Evolutionary conservation across 345 rosid species (phyloP).

Genomic region (Eucalyptus curtisii): DNA sequence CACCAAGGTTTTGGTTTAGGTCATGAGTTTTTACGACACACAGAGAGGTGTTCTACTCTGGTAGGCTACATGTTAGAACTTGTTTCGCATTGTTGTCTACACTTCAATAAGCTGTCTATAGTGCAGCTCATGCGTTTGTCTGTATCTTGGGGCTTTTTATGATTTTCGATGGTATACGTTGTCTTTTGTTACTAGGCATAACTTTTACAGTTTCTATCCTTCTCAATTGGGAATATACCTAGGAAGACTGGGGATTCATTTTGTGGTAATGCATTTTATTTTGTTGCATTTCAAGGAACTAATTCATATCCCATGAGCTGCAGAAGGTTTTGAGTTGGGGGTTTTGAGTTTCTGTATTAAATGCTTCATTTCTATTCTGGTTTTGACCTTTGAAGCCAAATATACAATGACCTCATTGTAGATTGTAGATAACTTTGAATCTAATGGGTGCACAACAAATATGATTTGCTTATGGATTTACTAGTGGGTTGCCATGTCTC

Average conservation of each 20-base stretch:
- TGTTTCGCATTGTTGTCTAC: background rate
- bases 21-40: constrained; percentile 81
- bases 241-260: background rate
- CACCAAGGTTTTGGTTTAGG: constrained; percentile 92
- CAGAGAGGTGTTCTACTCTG: constrained; percentile 95
- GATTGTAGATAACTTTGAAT: background rate
- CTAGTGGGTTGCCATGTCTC: background rate
- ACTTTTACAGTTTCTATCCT: background rate
- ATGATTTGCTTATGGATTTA: background rate
- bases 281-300: background rate
- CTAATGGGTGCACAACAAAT: background rate
- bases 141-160: background rate
- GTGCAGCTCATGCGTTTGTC: background rate
- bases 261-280: background rate
- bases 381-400: background rate
- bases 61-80: constrained; percentile 9
- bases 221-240: background rate
- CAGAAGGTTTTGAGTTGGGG: background rate
- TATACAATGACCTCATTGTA: background rate
- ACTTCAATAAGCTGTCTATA: background rate
- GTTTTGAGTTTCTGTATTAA: background rate
- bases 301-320: background rate
- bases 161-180: background rate
- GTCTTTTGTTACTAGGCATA: background rate
- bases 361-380: background rate